A percentile compares a stretch with the other conserved stretches of the same genome.
Evolutionary conservation across 495 filamentous ascomycete genomes (phyloP).

Genomic region (Cairneyella variabilis): DNA sequence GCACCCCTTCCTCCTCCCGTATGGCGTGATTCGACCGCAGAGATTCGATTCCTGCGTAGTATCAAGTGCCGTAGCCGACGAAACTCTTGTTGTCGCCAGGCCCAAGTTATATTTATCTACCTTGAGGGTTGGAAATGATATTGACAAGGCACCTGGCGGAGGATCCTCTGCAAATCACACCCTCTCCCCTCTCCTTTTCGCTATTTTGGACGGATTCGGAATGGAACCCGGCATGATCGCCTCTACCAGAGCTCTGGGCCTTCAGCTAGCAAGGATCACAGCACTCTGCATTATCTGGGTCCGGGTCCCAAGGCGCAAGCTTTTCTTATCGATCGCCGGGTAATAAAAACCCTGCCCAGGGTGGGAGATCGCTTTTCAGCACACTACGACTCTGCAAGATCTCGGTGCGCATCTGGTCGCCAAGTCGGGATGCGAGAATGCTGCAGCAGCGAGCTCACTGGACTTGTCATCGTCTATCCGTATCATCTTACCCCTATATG

Average conservation of each 20-base stretch:
- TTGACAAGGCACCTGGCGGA: not conserved
- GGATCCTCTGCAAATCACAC: not conserved
- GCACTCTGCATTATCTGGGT: not conserved
- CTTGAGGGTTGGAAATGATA: slow-evolving; percentile 14
- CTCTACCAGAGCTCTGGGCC: slow-evolving; percentile 3
- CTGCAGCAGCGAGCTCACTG: not conserved
- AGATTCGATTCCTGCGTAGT: not conserved
- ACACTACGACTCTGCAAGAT: too few species aligned
- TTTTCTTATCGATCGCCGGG: not conserved
- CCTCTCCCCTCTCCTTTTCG: too few species aligned
- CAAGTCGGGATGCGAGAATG: not conserved
- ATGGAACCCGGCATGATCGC: slow-evolving; percentile 1
- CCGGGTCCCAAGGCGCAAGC: not conserved
- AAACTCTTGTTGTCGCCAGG: not conserved
- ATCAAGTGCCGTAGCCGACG: too few species aligned
- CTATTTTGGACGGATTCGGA: not conserved
- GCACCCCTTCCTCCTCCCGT: too few species aligned
- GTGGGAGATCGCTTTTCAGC: too few species aligned
- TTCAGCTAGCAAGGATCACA: not conserved
- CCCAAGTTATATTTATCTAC: slow-evolving; percentile 4
- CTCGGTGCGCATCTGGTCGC: too few species aligned
- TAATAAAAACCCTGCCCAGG: not conserved
- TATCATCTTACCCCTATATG: not conserved
- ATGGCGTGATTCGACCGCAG: not conserved
- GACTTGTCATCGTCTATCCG: not conserved